Evolutionary conservation across 2,329 filamentous ascomycete species (phyloP).

Genomic region (Fusarium bactridioides): DNA sequence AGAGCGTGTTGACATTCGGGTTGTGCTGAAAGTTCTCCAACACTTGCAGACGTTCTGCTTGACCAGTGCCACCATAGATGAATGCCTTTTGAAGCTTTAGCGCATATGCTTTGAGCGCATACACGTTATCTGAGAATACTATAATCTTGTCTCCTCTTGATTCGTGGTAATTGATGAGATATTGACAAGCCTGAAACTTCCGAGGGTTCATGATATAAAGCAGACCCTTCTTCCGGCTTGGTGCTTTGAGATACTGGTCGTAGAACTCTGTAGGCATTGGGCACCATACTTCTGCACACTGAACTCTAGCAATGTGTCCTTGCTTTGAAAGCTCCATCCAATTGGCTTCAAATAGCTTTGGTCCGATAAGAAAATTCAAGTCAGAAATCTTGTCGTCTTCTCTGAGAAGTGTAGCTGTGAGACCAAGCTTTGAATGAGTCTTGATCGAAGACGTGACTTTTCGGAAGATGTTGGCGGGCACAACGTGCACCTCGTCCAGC

Average conservation of each 20-base stretch:
- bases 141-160: conserved; percentile 96
- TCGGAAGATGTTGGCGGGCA: conserved; percentile 94
- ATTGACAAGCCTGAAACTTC: conserved; percentile 97
- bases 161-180: conserved; percentile 98
- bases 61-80: conserved; percentile 89
- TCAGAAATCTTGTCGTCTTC: conserved; percentile 99
- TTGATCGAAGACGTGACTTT: conserved; percentile 93
- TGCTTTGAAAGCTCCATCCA: conserved; percentile 99
- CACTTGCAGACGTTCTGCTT: conserved; percentile 85
- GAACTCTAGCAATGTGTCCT: conserved; percentile 94
- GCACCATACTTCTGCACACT: conserved; percentile 99
- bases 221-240: conserved; percentile 56
- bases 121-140: conserved; percentile 97
- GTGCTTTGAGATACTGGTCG: conserved; percentile 84
- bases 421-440: conserved; percentile 91
- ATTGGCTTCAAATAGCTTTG: conserved; percentile 97
- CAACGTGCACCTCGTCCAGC: conserved; percentile 96
- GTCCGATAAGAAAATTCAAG: conserved; percentile 95
- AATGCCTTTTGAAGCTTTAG: conserved; percentile 84
- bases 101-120: conserved; percentile 87
- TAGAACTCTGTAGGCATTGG: conserved; percentile 99
- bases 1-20: conserved; percentile 87
- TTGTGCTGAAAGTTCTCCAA: conserved; percentile 97
- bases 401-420: conserved; percentile 91
- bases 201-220: conserved; percentile 97